Conservation (phyloP, 768 basidiomycete species). For the Exsudoporus frostii region DNA sequence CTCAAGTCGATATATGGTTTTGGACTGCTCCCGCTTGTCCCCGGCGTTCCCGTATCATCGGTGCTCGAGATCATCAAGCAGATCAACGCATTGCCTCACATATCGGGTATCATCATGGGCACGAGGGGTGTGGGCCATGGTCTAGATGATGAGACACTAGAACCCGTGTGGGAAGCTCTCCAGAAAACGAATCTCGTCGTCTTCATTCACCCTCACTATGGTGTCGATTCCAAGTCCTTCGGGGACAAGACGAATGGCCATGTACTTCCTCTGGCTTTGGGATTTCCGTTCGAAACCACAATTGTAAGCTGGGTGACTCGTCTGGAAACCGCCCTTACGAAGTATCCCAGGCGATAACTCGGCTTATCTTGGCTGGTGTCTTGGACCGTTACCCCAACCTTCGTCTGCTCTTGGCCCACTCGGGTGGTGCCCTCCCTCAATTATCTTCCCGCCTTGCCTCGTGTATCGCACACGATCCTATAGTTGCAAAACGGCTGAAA, state of each 20-base stretch:
- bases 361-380: slow-evolving; percentile 77
- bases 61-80: slow-evolving; percentile 67
- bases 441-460: slow-evolving; percentile 82
- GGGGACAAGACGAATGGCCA: slow-evolving; percentile 81
- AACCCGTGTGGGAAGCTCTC: slow-evolving; percentile 81
- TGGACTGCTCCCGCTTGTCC: slow-evolving; percentile 80
- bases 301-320: slow-evolving; percentile 47
- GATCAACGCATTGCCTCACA: slow-evolving; percentile 59
- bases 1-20: slow-evolving; percentile 78
- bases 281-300: slow-evolving; percentile 91
- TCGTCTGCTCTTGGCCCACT: slow-evolving; percentile 79
- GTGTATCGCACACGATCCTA: slow-evolving; percentile 82
- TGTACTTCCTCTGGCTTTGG: slow-evolving; percentile 80
- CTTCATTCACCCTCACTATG: slow-evolving; percentile 87
- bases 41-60: slow-evolving; percentile 50
- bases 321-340: slow-evolving; percentile 6
- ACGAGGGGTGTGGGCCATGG: slow-evolving; percentile 75
- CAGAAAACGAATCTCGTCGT: slow-evolving; percentile 66
- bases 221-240: slow-evolving; percentile 70
- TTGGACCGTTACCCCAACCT: slow-evolving; percentile 77
- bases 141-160: slow-evolving; percentile 73
- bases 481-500: slow-evolving; percentile 67
- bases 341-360: slow-evolving; percentile 57
- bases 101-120: slow-evolving; percentile 80
- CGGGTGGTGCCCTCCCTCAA: slow-evolving; percentile 80